Percentiles rank a stretch among this genome's conserved stretches.
Conservation (phyloP, 495 filamentous ascomycete species). For the Daldinia childiae region DNA sequence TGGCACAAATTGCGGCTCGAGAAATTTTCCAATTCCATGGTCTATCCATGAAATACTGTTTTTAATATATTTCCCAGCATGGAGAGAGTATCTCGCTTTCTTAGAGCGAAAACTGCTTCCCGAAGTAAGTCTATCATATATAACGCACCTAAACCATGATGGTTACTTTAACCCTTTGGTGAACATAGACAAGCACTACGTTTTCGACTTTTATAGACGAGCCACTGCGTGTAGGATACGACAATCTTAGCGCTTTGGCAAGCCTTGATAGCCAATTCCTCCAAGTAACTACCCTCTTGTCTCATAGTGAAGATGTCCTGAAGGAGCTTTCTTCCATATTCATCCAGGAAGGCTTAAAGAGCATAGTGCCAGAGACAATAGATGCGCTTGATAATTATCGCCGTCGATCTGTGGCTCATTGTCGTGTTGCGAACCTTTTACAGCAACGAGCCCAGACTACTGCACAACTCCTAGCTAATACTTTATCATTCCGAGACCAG, state of each 20-base stretch:
- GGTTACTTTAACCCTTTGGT: not conserved
- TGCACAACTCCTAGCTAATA: conserved; percentile 49
- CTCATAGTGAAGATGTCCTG: conserved; percentile 39
- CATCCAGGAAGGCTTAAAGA: conserved; percentile 5
- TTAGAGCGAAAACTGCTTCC: conserved; percentile 50
- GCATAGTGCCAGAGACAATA: conserved; percentile 1
- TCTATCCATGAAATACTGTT: conserved; percentile 52
- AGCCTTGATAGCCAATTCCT: conserved; percentile 46
- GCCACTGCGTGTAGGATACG: conserved; percentile 46
- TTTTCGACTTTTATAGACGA: conserved; percentile 49
- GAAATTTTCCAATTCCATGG: conserved; percentile 31
- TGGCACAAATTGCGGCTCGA: conserved; percentile 7
- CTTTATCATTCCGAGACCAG: conserved; percentile 52
- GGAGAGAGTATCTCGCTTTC: conserved; percentile 52
- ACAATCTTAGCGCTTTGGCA: conserved; percentile 44
- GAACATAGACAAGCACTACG: conserved; percentile 38
- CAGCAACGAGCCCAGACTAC: conserved; percentile 48
- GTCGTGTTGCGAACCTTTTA: conserved; percentile 45
- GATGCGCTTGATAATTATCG: conserved; percentile 28
- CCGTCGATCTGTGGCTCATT: conserved; percentile 38
- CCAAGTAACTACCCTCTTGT: conserved; percentile 41
- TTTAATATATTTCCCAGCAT: conserved; percentile 50
- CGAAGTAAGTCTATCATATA: conserved; percentile 30
- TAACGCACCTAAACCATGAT: not conserved
- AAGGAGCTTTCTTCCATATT: conserved; percentile 36